phyloP scores from a whole-genome alignment of 495 filamentous ascomycete genomes.

The Penicillium ucsense region DNA sequence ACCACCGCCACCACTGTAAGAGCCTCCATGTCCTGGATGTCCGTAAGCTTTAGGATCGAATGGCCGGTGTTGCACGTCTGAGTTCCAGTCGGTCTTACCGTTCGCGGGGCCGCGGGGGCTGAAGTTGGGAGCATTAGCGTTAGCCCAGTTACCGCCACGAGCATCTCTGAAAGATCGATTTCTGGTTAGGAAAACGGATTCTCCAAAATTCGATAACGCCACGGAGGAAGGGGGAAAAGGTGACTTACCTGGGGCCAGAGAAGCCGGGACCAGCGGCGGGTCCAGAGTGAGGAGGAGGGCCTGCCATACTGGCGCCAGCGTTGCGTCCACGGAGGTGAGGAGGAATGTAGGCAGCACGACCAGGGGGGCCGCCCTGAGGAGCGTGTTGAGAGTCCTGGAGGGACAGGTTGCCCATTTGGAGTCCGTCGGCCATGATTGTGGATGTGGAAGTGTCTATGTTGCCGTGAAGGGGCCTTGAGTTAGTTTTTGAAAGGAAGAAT shows the following conservation, averaged over 20 bases:
- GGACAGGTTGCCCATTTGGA: constrained; percentile 81
- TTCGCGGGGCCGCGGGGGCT: constrained; percentile 46
- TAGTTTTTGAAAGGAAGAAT: constrained; percentile 9
- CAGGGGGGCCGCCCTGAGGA: constrained; percentile 31
- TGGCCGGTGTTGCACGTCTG: constrained; percentile 24
- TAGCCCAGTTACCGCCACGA: constrained; percentile 63
- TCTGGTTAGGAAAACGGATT: constrained; percentile 1
- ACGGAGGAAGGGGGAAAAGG: background rate
- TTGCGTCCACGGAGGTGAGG: constrained; percentile 71
- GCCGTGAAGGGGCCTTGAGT: background rate
- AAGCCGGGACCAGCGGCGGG: constrained; percentile 23
- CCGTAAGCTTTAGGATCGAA: constrained; percentile 67
- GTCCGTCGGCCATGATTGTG: constrained; percentile 84
- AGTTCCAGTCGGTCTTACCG: constrained; percentile 35
- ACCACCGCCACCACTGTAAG: constrained; percentile 39
- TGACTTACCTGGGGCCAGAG: constrained; percentile 31
- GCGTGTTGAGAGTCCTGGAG: constrained; percentile 67
- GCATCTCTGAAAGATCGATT: constrained; percentile 12
- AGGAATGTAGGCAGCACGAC: constrained; percentile 83
- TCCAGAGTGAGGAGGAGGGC: constrained; percentile 25
- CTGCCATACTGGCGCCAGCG: constrained; percentile 34
- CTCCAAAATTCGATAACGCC: background rate
- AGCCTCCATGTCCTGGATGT: constrained; percentile 43
- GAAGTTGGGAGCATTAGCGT: constrained; percentile 55
- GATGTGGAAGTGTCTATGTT: constrained; percentile 10